Base-by-base conservation (phyloP, 768 basidiomycete genomes). In the Termitomyces sp. region DNA sequence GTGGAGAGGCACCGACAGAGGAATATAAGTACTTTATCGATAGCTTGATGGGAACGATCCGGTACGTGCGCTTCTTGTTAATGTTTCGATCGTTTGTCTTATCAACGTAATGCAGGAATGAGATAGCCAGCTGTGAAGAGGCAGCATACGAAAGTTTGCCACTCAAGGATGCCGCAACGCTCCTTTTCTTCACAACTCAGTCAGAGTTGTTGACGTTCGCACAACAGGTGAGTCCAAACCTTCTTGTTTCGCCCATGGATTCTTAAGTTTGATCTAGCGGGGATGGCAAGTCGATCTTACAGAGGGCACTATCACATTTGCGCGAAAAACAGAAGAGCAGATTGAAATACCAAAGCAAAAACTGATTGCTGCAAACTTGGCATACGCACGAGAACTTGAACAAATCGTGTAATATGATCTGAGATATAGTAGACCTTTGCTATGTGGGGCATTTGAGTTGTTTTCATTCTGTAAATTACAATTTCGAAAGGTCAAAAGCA, bases 111-210 rank as follows among this genome's bases (percentile, higher is more conserved):
- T 43, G 40, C 46, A 98, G 96, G 64, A 93, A 91, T 65, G 96
- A 99, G 75, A 99, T 99, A 63, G 96, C 96, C 14, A 91, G 91
- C 64, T 98, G 95, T 65, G 92, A 97, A 70, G 94, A 98, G 70
- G 78, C 87, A 17, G 95, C 96, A 5, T 99, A 99, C 61, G 86
- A 91, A 61, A 93, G 88, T 58, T 76, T 99, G 40, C 94, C 95
- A 0, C 68, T 98, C 52, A 86, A 89, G 63, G 94, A 97, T 62
- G 96, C 95, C 1, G 84, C 88, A 1, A 91, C 91, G 0, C 77
- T 99, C 48, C 74, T 99, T 53, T 99, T 98, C 82, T 97, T 96
- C 76, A 84, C 85, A 23, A 82, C 79, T 43, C 87, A 86, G 58
- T 82, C 85, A 4, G 94, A 97, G 54, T 77, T 96, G 9, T 71